Evolutionary conservation across 768 basidiomycete species (phyloP).

Genomic region (Hydnomerulius pinastri): DNA sequence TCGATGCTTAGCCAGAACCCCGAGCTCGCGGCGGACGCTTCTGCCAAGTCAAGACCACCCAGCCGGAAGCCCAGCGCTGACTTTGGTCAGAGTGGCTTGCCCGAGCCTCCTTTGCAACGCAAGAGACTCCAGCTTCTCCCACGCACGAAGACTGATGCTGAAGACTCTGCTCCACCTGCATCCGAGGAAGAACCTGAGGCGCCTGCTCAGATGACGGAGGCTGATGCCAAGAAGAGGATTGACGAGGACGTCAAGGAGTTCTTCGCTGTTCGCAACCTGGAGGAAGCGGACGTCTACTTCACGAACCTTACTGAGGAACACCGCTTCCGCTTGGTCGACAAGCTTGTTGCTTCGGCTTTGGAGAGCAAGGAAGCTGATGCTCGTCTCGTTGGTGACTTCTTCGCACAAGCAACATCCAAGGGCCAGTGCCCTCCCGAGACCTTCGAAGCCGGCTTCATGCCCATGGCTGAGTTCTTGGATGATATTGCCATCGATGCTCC

Average conservation of each 20-base stretch:
- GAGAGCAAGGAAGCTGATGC: constrained; percentile 84
- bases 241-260: constrained; percentile 84
- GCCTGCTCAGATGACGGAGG: constrained; percentile 57
- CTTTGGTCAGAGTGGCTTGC: constrained; percentile 43
- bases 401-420: constrained; percentile 61
- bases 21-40: constrained; percentile 55
- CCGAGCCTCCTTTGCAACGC: constrained; percentile 55
- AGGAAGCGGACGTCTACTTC: constrained; percentile 90
- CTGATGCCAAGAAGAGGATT: constrained; percentile 73
- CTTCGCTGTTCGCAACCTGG: constrained; percentile 79
- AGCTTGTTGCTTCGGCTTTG: constrained; percentile 70
- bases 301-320: constrained; percentile 65
- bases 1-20: constrained; percentile 72
- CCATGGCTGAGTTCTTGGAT: constrained; percentile 75
- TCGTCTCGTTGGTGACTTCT: constrained; percentile 74
- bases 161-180: constrained; percentile 44
- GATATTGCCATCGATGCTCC: constrained; percentile 92
- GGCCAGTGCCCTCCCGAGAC: constrained; percentile 55
- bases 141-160: constrained; percentile 68
- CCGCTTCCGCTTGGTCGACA: constrained; percentile 69
- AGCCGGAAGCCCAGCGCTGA: constrained; percentile 56
- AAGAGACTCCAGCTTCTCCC: constrained; percentile 76
- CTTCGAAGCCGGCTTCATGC: constrained; percentile 75
- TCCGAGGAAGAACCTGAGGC: constrained; percentile 53
- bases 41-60: constrained; percentile 53